Percentiles rank a stretch among this genome's conserved stretches.
Conservation (phyloP, 2,329 filamentous ascomycete genomes). For the Penicillium nordicum region DNA sequence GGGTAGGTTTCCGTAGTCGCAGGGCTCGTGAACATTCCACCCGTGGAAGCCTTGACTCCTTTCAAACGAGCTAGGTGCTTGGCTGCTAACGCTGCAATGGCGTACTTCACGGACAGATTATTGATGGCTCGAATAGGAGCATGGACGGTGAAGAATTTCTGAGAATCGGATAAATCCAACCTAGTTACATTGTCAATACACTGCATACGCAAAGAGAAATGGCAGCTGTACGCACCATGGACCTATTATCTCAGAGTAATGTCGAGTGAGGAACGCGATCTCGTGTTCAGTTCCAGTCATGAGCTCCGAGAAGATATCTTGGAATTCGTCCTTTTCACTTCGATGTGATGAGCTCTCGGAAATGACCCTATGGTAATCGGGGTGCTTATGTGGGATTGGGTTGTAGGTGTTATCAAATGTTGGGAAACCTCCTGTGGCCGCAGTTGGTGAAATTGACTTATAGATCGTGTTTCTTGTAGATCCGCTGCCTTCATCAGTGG, state of each 20-base stretch:
- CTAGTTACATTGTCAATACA: constrained; percentile 20
- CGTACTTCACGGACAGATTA: constrained; percentile 33
- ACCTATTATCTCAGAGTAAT: constrained; percentile 36
- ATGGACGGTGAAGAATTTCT: constrained; percentile 39
- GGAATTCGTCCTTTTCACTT: constrained; percentile 31
- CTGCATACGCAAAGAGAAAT: not conserved
- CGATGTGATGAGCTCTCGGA: constrained; percentile 20
- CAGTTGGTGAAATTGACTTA: constrained; percentile 11
- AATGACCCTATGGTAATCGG: not conserved
- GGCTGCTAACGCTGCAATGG: constrained; percentile 40
- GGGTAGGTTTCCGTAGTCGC: constrained; percentile 54
- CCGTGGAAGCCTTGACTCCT: constrained; percentile 21
- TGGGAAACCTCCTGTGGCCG: not conserved
- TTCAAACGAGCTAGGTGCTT: constrained; percentile 39
- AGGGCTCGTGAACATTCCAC: constrained; percentile 35
- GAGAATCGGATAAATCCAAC: constrained; percentile 40
- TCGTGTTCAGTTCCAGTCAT: constrained; percentile 40
- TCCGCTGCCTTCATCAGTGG: not conserved
- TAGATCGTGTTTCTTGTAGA: constrained; percentile 4
- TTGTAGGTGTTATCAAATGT: constrained; percentile 2
- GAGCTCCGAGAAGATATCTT: constrained; percentile 36
- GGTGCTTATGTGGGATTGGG: not conserved
- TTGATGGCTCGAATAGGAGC: constrained; percentile 39
- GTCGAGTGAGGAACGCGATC: constrained; percentile 36
- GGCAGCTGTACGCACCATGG: constrained; percentile 30